Evolutionary conservation across 2,329 filamentous ascomycete species (phyloP), one percentile per base, ranked within the genome.

Genomic region (Gaeumannomyces tritici): DNA sequence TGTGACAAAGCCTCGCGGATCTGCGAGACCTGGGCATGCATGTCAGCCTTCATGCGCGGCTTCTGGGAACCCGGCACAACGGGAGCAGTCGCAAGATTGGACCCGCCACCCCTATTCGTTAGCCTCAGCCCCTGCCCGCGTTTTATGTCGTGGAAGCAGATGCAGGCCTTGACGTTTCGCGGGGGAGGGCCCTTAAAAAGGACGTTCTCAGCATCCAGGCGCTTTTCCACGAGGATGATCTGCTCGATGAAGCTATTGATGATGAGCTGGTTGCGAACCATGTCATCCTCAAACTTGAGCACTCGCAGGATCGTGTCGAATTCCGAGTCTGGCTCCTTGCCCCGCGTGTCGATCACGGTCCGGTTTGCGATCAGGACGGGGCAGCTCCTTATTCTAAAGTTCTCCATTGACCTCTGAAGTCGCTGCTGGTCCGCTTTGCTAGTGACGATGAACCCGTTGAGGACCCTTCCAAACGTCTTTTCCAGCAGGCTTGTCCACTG

Each of bases 401-500:
- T 79, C 54, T 81, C 81, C 80, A 96, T 89, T 66, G 96, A 74
- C 3, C 73, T 72, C 21, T 79, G 82, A 4, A 99, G 78, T 8
- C 84, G 80, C n/a, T 80, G 80, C 71, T 91, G 87, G 71, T 99
- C 95, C 15, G 79, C 74, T 69, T 90, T 91, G 72, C 80, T 91
- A 7, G 85, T 87, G 55, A 97, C 93, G 60, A 96, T 83, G 70
- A 98, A 99, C 1, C 84, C 86, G 65, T 86, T 89, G 35, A 98
- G 77, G 0, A 77, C 79, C 4, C 73, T 74, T n/a, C 90, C 90
- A 57, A 96, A 81, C 1, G 84, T 84, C 65, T 83, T 89, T 71
- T 99, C 95, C 18, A 99, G 74, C 56, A 96, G 86, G 0, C 84
- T 83, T 1, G 88, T 89, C 95, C 95, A 99, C 68, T 90, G 82